Conservation (phyloP, 2,329 filamentous ascomycete genomes). For the Paracoccidioides lutzii region DNA sequence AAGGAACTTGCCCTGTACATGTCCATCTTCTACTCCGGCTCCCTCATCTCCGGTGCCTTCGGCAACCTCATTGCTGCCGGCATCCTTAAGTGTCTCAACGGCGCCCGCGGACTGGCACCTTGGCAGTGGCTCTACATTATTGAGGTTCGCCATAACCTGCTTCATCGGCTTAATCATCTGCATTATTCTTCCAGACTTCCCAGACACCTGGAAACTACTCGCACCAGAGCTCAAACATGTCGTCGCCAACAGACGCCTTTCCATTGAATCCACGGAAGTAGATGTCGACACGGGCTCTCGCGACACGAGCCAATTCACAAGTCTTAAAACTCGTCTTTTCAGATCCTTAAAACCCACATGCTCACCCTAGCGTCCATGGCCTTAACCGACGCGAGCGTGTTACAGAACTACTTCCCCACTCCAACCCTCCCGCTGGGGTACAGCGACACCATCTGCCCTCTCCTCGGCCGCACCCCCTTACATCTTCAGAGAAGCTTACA, state of each 20-base stretch:
- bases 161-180: slow-evolving; percentile 22
- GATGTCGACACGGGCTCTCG: slow-evolving; percentile 36
- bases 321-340: slow-evolving; percentile 39
- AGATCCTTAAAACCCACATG: slow-evolving; percentile 38
- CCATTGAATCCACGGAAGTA: slow-evolving; percentile 38
- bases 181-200: slow-evolving; percentile 30
- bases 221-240: slow-evolving; percentile 35
- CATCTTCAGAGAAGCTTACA: slow-evolving; percentile 40
- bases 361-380: slow-evolving; percentile 35
- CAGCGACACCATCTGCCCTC: slow-evolving; percentile 34
- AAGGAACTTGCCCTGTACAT: slow-evolving; percentile 39
- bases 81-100: slow-evolving; percentile 31
- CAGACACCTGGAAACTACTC: slow-evolving; percentile 33
- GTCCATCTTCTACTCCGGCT: slow-evolving; percentile 41
- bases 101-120: slow-evolving; percentile 22
- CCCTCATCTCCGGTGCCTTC: slow-evolving; percentile 39
- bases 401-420: slow-evolving; percentile 47
- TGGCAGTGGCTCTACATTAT: slow-evolving; percentile 33
- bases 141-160: slow-evolving; percentile 25
- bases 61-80: slow-evolving; percentile 43
- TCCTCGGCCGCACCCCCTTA: slow-evolving; percentile 42
- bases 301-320: slow-evolving; percentile 36
- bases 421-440: slow-evolving; percentile 36
- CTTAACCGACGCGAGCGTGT: slow-evolving; percentile 38
- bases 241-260: slow-evolving; percentile 35